Conservation (phyloP, 805 yeast species). For the Saccharomycodes ludwigii region DNA sequence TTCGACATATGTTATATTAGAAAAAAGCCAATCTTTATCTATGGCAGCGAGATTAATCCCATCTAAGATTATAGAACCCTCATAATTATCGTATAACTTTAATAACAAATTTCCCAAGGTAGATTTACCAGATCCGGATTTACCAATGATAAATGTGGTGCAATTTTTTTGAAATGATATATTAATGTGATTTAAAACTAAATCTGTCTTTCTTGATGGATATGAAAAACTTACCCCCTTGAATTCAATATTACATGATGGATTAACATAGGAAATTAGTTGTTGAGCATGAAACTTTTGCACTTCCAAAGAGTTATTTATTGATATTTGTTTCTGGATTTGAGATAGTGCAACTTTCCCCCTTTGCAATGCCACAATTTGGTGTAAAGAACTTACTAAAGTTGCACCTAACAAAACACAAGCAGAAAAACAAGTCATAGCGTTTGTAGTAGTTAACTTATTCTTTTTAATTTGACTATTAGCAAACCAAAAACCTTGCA, state of each 20-base stretch:
- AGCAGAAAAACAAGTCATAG: conserved; percentile 73
- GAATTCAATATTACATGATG: conserved; percentile 31
- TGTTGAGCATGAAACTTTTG: not conserved
- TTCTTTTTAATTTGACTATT: conserved; percentile 45
- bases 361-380: conserved; percentile 51
- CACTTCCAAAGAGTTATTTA: not conserved
- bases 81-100: conserved; percentile 37
- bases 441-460: conserved; percentile 42
- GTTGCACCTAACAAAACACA: conserved; percentile 62
- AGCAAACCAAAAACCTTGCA: conserved; percentile 92
- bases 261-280: not conserved
- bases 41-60: conserved; percentile 34
- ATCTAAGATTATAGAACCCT: conserved; percentile 52
- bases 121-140: conserved; percentile 91
- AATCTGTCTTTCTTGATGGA: conserved; percentile 37
- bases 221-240: conserved; percentile 50
- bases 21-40: conserved; percentile 38
- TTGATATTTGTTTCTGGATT: conserved; percentile 21
- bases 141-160: conserved; percentile 62
- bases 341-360: conserved; percentile 57
- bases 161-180: conserved; percentile 33
- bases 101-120: conserved; percentile 56
- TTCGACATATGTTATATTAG: conserved; percentile 60
- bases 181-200: conserved; percentile 36
- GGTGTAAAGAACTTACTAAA: conserved; percentile 40